These are phyloP conservation scores for Acanthamoeba triangularis DNA, from an alignment of 208 protist species.

Conservation along the genomic window DNA sequence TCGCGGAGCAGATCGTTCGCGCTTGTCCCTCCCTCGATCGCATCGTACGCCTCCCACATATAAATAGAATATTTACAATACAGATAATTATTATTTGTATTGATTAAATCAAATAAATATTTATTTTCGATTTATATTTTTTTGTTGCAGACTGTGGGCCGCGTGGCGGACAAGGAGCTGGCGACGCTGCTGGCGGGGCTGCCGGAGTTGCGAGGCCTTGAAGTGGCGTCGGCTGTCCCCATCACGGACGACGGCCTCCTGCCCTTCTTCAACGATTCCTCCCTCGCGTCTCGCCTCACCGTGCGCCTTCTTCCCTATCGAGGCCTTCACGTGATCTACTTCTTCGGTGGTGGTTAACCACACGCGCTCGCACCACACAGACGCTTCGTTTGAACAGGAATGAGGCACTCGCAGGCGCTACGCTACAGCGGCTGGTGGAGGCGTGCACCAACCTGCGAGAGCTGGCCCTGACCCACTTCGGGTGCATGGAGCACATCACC, in stretches of 20 bases:
- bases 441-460: not conserved
- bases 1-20: not conserved
- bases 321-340: not conserved
- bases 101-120: too few species aligned
- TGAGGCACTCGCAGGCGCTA: not conserved
- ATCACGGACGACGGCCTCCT: not conserved
- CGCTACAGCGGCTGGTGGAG: not conserved
- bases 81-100: too few species aligned
- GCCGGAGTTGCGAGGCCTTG: not conserved
- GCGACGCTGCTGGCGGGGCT: not conserved
- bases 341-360: not conserved
- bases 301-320: not conserved
- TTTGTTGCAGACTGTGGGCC: not conserved
- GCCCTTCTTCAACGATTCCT: not conserved
- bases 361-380: not conserved
- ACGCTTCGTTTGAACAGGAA: not conserved
- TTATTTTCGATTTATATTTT: too few species aligned
- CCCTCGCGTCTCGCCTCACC: not conserved
- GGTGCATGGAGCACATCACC: slow-evolving; percentile 9
- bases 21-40: not conserved
- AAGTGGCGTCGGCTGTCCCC: not conserved
- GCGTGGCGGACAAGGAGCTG: not conserved
- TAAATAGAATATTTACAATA: not conserved
- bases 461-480: not conserved
- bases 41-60: not conserved